These are phyloP conservation scores for Cucumis cinereus DNA, from an alignment of 306 rosid species.

Conservation along the genomic window DNA sequence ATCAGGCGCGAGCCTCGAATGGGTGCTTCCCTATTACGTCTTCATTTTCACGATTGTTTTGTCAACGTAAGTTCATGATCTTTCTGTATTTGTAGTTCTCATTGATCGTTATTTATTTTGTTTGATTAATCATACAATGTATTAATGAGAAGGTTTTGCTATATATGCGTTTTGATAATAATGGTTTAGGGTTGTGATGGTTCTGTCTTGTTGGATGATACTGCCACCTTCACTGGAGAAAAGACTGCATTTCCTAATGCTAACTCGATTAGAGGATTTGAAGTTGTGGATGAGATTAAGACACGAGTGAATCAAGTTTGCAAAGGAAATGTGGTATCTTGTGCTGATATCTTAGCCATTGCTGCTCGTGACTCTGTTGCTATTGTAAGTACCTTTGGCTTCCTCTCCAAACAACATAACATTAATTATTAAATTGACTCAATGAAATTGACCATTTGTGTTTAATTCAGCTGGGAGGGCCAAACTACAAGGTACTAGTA, in stretches of 20 bases:
- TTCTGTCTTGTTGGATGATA: constrained; percentile 43
- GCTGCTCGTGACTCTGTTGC: constrained; percentile 33
- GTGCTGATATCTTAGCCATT: constrained; percentile 27
- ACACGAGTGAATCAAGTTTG: constrained; percentile 7
- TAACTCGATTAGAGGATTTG: constrained; percentile 20
- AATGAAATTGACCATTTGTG: too few species aligned
- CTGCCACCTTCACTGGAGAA: constrained; percentile 31
- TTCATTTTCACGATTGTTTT: constrained; percentile 23
- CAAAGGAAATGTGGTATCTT: constrained; percentile 15
- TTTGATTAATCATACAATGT: neutral
- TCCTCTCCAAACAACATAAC: neutral
- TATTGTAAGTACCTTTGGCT: constrained; percentile 12
- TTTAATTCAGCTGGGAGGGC: constrained; percentile 17
- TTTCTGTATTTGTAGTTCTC: too few species aligned
- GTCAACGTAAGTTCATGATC: constrained; percentile 12
- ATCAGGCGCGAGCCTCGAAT: constrained; percentile 13
- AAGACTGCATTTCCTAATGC: constrained; percentile 34
- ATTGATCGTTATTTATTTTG: neutral
- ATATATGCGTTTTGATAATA: neutral
- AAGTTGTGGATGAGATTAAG: constrained; percentile 20
- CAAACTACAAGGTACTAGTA: constrained; percentile 9
- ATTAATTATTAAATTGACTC: too few species aligned
- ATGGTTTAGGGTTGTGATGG: constrained; percentile 56
- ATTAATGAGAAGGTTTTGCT: neutral
- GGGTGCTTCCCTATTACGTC: constrained; percentile 20